Evolutionary conservation across 352 stramenopile species (phyloP).

Genomic region (Phytophthora lateralis): DNA sequence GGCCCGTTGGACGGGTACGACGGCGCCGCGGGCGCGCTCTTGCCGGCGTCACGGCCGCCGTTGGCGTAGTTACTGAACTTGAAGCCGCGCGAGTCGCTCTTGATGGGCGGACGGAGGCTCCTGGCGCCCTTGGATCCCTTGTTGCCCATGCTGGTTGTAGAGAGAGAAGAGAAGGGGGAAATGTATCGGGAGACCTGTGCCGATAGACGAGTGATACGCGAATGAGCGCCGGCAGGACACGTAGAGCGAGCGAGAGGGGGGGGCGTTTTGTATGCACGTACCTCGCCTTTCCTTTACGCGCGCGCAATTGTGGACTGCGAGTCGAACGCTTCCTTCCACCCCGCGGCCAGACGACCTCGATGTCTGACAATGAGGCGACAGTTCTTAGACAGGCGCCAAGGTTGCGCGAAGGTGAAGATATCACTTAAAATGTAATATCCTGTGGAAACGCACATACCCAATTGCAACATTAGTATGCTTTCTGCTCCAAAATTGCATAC

Average conservation of each 20-base stretch:
- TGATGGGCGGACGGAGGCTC: constrained; percentile 71
- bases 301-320: constrained; percentile 36
- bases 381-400: constrained; percentile 21
- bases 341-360: constrained; percentile 25
- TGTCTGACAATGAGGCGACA: constrained; percentile 23
- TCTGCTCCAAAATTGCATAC: too few species aligned
- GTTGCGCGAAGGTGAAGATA: neutral
- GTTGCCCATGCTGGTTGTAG: constrained; percentile 66
- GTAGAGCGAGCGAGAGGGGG: constrained; percentile 7
- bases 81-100: constrained; percentile 85
- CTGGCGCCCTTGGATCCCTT: constrained; percentile 82
- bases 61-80: constrained; percentile 66
- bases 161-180: constrained; percentile 4
- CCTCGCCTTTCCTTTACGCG: constrained; percentile 35
- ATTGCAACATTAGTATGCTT: too few species aligned
- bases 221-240: constrained; percentile 34
- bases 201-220: constrained; percentile 40
- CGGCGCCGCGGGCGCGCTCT: constrained; percentile 78
- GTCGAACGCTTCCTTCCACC: constrained; percentile 25
- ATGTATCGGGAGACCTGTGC: constrained; percentile 37
- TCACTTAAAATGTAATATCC: neutral
- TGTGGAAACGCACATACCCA: neutral
- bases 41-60: constrained; percentile 62
- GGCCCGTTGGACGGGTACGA: constrained; percentile 49
- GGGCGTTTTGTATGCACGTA: constrained; percentile 16